phyloP scores from a whole-genome alignment of 768 basidiomycete species.

The Trametes gibbosa region DNA sequence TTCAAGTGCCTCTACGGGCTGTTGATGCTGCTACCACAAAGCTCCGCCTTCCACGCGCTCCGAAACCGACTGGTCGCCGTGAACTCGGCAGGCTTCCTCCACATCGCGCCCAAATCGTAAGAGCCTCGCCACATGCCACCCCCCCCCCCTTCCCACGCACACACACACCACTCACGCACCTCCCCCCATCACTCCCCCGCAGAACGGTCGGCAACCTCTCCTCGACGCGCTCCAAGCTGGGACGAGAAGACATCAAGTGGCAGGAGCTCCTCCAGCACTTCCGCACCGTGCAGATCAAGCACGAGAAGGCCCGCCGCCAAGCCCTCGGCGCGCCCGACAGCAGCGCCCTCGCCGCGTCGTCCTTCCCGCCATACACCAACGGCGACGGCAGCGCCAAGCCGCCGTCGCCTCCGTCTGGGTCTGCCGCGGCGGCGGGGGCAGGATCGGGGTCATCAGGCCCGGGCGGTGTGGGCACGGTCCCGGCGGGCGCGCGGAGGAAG shows the following conservation, averaged over 20 bases:
- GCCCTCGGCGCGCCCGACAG: conserved; percentile 61
- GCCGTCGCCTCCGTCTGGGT: conserved; percentile 19
- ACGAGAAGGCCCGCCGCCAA: conserved; percentile 87
- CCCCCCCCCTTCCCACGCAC: too few relatives aligned
- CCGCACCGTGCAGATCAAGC: conserved; percentile 81
- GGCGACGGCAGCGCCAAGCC: conserved; percentile 38
- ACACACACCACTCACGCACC: not conserved
- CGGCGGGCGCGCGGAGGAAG: conserved; percentile 57
- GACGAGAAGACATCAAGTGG: conserved; percentile 95
- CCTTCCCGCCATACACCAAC: conserved; percentile 44
- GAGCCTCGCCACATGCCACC: too few relatives aligned
- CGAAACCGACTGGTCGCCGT: conserved; percentile 93
- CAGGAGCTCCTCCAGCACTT: conserved; percentile 92
- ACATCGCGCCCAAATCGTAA: conserved; percentile 85
- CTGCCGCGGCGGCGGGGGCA: conserved; percentile 15
- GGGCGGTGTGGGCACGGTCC: conserved; percentile 19
- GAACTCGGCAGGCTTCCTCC: conserved; percentile 90
- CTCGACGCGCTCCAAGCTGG: conserved; percentile 69
- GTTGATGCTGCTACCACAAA: conserved; percentile 96
- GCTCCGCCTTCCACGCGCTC: conserved; percentile 91
- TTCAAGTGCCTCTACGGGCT: conserved; percentile 98
- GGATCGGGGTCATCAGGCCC: too few relatives aligned
- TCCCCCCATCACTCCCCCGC: not conserved
- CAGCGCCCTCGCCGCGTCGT: conserved; percentile 29
- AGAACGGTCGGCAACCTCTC: conserved; percentile 34